These are phyloP conservation scores for Lasiodiplodia sp. DNA, from an alignment of 2,329 filamentous ascomycete species.

Conservation along the genomic window DNA sequence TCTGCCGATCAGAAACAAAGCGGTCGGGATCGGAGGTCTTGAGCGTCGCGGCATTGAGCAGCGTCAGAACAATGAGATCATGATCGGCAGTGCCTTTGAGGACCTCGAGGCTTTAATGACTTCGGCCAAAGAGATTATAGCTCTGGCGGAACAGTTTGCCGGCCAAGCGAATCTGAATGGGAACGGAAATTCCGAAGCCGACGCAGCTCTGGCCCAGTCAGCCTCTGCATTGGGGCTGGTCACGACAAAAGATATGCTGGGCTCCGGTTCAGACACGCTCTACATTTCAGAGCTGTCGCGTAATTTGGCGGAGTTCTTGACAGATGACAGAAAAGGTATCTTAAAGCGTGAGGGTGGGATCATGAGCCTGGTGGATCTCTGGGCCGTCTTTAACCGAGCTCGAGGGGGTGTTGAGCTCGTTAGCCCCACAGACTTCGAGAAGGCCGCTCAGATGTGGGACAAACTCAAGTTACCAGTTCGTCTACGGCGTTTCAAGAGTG, in stretches of 20 bases:
- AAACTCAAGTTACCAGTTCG: conserved; percentile 85
- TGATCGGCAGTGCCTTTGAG: conserved; percentile 94
- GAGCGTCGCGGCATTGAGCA: conserved; percentile 85
- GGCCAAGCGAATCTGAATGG: conserved; percentile 67
- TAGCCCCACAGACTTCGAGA: conserved; percentile 89
- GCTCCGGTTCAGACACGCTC: conserved; percentile 78
- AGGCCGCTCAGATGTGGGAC: conserved; percentile 88
- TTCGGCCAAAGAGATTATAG: conserved; percentile 94
- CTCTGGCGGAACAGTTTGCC: conserved; percentile 87
- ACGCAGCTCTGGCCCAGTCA: conserved; percentile 78
- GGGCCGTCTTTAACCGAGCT: conserved; percentile 83
- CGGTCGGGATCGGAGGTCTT: conserved; percentile 88
- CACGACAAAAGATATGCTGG: conserved; percentile 95
- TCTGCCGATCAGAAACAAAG: conserved; percentile 56
- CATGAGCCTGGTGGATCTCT: conserved; percentile 50
- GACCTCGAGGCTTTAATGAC: conserved; percentile 97
- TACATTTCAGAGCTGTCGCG: conserved; percentile 73
- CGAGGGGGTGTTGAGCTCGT: conserved; percentile 94
- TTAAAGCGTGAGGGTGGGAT: conserved; percentile 48
- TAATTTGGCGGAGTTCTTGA: conserved; percentile 50
- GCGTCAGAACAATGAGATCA: conserved; percentile 89
- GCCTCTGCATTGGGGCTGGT: conserved; percentile 84
- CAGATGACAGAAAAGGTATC: conserved; percentile 47
- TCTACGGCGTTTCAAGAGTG: conserved; percentile 87
- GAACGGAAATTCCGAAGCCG: conserved; percentile 71